These are phyloP conservation scores for Nannochloropsis gaditana DNA, from an alignment of 108 stramenopile genomes.

Conservation along the genomic window DNA sequence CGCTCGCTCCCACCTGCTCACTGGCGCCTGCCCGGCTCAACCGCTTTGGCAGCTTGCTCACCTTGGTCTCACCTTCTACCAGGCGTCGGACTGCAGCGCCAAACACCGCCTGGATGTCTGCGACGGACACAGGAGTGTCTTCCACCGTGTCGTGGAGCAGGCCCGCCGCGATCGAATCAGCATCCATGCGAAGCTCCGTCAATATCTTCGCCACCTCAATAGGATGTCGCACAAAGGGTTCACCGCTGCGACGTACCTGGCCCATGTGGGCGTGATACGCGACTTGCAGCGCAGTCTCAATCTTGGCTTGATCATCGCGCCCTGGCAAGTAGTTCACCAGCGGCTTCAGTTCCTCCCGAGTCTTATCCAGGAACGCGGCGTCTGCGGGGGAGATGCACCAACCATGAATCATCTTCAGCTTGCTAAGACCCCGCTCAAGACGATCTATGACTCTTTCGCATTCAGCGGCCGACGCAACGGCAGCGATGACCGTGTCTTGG, in stretches of 20 bases:
- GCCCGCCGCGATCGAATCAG: conserved; percentile 79
- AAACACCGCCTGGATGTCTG: conserved; percentile 78
- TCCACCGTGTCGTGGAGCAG: conserved; percentile 94
- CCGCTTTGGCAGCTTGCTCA: conserved; percentile 27
- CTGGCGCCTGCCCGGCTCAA: not conserved
- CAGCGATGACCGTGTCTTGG: not conserved
- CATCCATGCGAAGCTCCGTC: conserved; percentile 80
- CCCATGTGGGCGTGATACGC: conserved; percentile 69
- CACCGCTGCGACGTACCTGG: conserved; percentile 78
- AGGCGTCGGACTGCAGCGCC: conserved; percentile 71
- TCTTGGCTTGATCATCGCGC: conserved; percentile 30
- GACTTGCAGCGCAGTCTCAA: conserved; percentile 42
- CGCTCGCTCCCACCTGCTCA: not conserved
- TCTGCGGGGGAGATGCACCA: conserved; percentile 16
- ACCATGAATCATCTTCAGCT: not conserved
- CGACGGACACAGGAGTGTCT: conserved; percentile 85
- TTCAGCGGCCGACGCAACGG: not conserved
- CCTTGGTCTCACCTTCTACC: conserved; percentile 86
- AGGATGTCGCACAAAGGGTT: conserved; percentile 89
- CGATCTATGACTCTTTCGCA: not conserved
- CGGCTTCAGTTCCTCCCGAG: not conserved
- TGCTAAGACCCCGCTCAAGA: not conserved
- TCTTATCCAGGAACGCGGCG: not conserved
- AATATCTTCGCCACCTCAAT: conserved; percentile 76
- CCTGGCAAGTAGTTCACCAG: not conserved